Percentiles rank a stretch among this genome's conserved stretches.
Conservation (phyloP, 2,329 filamentous ascomycete genomes). For the Colletotrichum sp. region DNA sequence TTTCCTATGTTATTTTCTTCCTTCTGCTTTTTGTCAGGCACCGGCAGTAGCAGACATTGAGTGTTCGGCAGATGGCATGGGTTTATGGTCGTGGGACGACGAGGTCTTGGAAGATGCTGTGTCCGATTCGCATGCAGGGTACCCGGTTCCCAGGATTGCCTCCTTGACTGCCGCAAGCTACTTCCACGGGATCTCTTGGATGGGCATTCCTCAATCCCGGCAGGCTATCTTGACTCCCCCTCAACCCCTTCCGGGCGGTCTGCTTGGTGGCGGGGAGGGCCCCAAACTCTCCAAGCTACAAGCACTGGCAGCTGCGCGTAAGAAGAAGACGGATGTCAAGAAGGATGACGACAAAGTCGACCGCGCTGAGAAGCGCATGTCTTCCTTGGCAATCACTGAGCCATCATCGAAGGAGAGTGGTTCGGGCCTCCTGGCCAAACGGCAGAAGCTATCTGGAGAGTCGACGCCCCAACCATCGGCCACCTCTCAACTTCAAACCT, state of each 20-base stretch:
- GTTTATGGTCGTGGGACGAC: not conserved
- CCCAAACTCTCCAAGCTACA: constrained; percentile 89
- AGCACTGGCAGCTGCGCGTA: constrained; percentile 83
- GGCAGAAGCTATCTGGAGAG: constrained; percentile 25
- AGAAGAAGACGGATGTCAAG: constrained; percentile 76
- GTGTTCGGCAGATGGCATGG: constrained; percentile 22
- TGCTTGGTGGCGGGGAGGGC: constrained; percentile 76
- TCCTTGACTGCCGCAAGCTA: constrained; percentile 53
- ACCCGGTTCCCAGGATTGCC: constrained; percentile 24
- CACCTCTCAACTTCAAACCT: not conserved
- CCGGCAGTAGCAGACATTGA: constrained; percentile 22
- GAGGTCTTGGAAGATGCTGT: not conserved
- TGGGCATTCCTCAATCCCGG: constrained; percentile 70
- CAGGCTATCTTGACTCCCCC: constrained; percentile 68
- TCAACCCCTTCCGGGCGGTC: constrained; percentile 59
- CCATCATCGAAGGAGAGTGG: constrained; percentile 23
- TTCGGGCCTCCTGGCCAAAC: constrained; percentile 23
- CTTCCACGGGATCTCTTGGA: constrained; percentile 88
- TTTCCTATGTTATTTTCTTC: not conserved
- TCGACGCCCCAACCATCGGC: not conserved
- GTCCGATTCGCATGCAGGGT: not conserved
- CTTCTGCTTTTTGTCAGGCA: not conserved
- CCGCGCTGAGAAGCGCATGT: constrained; percentile 32
- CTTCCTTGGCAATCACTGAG: constrained; percentile 24
- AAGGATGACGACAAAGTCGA: constrained; percentile 29